Evolutionary conservation across 306 rosid genomes (phyloP).

Genomic region (Luffa aegyptiaca): DNA sequence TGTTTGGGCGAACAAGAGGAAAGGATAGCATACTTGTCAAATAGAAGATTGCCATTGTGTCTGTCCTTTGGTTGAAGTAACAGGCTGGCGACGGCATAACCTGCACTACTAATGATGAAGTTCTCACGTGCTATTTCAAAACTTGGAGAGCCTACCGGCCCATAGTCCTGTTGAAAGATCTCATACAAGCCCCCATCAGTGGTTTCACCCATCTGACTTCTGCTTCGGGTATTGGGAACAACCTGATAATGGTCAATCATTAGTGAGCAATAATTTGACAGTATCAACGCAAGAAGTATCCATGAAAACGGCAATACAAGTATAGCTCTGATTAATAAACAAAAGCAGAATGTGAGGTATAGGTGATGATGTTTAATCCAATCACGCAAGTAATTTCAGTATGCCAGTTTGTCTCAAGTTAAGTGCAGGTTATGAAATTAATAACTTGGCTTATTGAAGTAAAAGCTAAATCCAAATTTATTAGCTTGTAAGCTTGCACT

Average conservation of each 20-base stretch:
- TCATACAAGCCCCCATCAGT: conserved; percentile 96
- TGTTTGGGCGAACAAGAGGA: neutral
- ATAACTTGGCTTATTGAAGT: neutral
- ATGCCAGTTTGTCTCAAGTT: neutral
- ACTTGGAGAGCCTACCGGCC: conserved; percentile 74
- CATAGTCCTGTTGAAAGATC: conserved; percentile 91
- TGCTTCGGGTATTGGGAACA: conserved; percentile 81
- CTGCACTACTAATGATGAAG: conserved; percentile 89
- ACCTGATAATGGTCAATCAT: conserved; percentile 41
- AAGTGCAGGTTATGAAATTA: neutral
- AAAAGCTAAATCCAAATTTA: neutral
- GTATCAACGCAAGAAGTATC: neutral
- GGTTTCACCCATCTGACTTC: conserved; percentile 99
- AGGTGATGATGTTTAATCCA: neutral
- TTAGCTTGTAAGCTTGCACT: neutral
- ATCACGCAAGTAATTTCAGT: neutral
- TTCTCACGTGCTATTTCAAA: conserved; percentile 97
- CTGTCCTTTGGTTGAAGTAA: conserved; percentile 98
- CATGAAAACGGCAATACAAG: neutral
- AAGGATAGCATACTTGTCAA: conserved; percentile 51
- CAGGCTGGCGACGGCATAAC: conserved; percentile 97
- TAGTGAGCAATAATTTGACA: neutral
- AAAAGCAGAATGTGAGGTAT: neutral
- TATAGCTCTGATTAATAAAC: neutral
- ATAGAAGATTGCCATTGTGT: conserved; percentile 90